These are phyloP conservation scores for Trichocladium antarcticum DNA, from an alignment of 495 filamentous ascomycete genomes.

Conservation along the genomic window DNA sequence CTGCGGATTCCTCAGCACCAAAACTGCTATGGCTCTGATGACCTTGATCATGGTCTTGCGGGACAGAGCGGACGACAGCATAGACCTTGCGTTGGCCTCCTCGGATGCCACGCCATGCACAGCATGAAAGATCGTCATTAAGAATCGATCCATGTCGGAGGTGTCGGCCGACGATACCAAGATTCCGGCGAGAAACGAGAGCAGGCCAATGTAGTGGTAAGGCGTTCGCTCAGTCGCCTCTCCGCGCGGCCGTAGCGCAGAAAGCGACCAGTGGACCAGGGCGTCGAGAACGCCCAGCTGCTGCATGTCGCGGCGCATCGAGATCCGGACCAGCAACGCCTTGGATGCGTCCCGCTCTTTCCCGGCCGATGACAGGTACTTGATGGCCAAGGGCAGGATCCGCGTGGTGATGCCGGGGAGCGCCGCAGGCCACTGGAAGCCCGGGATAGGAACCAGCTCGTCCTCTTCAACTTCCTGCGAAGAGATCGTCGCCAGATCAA, in stretches of 20 bases:
- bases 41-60: constrained; percentile 76
- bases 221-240: constrained; percentile 25
- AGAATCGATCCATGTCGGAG: constrained; percentile 40
- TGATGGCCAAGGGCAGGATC: constrained; percentile 57
- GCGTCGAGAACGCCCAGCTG: constrained; percentile 54
- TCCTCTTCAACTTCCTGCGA: constrained; percentile 39
- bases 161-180: constrained; percentile 42
- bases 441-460: constrained; percentile 23
- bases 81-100: constrained; percentile 30
- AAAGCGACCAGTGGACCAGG: constrained; percentile 57
- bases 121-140: constrained; percentile 37
- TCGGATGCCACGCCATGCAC: constrained; percentile 33
- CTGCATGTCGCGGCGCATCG: constrained; percentile 82
- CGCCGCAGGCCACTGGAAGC: constrained; percentile 38
- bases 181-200: constrained; percentile 69
- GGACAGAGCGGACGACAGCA: constrained; percentile 60
- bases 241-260: constrained; percentile 35
- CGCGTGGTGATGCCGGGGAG: constrained; percentile 60
- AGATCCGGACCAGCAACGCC: constrained; percentile 64
- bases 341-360: constrained; percentile 85
- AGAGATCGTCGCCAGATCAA: constrained; percentile 80
- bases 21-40: constrained; percentile 55
- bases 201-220: constrained; percentile 54
- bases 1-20: constrained; percentile 41
- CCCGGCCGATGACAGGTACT: constrained; percentile 60